Evolutionary conservation across 352 stramenopile species (phyloP), one percentile per base, ranked within the genome.

Genomic region (Phytophthora citricola): DNA sequence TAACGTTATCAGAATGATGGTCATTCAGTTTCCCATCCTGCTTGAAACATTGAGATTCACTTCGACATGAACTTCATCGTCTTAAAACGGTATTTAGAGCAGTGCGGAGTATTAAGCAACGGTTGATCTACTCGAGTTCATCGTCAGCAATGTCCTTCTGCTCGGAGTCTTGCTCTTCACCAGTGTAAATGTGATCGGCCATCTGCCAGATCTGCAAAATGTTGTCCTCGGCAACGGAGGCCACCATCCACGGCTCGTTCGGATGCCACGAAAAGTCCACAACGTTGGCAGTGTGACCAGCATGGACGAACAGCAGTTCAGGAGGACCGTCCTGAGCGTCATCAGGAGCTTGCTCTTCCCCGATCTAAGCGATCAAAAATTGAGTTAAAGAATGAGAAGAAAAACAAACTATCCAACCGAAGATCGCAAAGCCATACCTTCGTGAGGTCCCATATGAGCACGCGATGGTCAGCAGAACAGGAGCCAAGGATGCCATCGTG

Each of bases 221-320:
- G 76, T 99, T 99, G 80, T 99, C 98, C 71, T 99, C 97, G 15
- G 95, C 95, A 12, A 99, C 97, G 44, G 89, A 98, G 4, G 97
- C 93, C 22, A 99, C 78, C 43, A 97, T 89, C 96, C 97, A 99
- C 39, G 94, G 87, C 60, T 99, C 88, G 63, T 98, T 97, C 24
- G 77, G 65, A 81, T 99, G 99, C 95, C 95, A 99, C 46, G 81
- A 94, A 60, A 99, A 98, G 78, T 99, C 97, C 56, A 89, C 97
- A 40, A 99, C 95, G 72, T 98, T 99, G 50, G 83, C 81, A 4
- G 98, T 99, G 83, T 99, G 98, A 8, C 98, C 98, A 31, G 97
- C 97, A 78, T 99, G 98, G 55, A 99, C 90, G 79, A 99, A 99
- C 17, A 99, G 77, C 39, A 99, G 80, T 82, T 99, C 98, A 1